Evolutionary conservation across 2,329 filamentous ascomycete species (phyloP).

Genomic region (Arthrobotrys sphaeroides): DNA sequence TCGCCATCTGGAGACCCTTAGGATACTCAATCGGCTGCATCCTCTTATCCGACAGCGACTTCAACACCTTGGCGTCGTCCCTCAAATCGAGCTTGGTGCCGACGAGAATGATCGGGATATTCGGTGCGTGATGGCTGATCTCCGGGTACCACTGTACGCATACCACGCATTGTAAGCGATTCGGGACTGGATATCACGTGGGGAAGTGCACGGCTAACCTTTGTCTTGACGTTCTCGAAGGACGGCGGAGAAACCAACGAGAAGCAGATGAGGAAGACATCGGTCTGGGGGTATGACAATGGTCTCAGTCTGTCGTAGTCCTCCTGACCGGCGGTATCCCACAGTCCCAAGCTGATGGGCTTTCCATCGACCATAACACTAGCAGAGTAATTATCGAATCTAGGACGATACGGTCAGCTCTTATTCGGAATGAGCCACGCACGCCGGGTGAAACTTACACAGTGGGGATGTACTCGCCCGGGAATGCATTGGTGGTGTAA

Average conservation of each 20-base stretch:
- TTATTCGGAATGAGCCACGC: neutral
- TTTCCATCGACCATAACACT: conserved; percentile 99
- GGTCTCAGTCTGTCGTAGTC: conserved; percentile 99
- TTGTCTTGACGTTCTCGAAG: conserved; percentile 99
- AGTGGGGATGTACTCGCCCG: conserved; percentile 99
- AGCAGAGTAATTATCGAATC: conserved; percentile 82
- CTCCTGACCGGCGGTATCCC: conserved; percentile 99
- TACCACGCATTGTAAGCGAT: conserved; percentile 49
- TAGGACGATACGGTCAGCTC: conserved; percentile 22
- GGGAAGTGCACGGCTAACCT: conserved; percentile 70
- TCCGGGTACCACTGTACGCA: conserved; percentile 99
- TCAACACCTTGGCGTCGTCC: conserved; percentile 94
- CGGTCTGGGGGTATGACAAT: conserved; percentile 98
- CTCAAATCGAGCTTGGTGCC: conserved; percentile 99
- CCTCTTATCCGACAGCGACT: conserved; percentile 78
- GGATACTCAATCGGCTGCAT: conserved; percentile 98
- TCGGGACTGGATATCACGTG: conserved; percentile 19
- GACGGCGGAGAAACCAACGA: conserved; percentile 98
- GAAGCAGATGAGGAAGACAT: conserved; percentile 99
- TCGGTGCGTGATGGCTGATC: conserved; percentile 98
- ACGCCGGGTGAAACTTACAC: conserved; percentile 71
- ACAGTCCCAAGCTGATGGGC: conserved; percentile 98
- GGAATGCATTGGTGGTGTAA: conserved; percentile 99
- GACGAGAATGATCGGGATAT: conserved; percentile 97
- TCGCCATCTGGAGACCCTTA: conserved; percentile 85